phyloP scores from a whole-genome alignment of 129 eudicot genomes.

The Escallonia rubra region DNA sequence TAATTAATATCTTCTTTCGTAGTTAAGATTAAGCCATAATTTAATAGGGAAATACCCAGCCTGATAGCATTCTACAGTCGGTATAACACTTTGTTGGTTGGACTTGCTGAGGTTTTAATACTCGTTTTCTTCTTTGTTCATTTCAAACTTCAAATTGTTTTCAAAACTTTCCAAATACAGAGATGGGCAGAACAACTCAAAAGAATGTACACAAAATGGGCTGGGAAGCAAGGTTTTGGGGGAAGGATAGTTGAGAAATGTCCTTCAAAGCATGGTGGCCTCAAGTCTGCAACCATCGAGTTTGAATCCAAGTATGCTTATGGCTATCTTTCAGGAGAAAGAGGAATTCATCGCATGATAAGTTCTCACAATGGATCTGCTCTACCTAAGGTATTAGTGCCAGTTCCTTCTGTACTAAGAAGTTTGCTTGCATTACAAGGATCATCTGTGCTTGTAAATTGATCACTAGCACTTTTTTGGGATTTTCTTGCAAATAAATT shows the following conservation, averaged over 20 bases:
- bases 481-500: too few species aligned
- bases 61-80: too few species aligned
- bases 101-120: background rate
- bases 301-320: conserved; percentile 75
- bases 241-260: conserved; percentile 76
- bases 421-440: too few species aligned
- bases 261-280: conserved; percentile 41
- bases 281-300: conserved; percentile 60
- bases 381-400: conserved; percentile 41
- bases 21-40: too few species aligned
- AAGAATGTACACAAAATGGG: conserved; percentile 91
- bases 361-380: conserved; percentile 26
- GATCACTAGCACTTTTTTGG: too few species aligned
- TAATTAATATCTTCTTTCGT: too few species aligned
- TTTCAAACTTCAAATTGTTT: background rate
- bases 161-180: conserved; percentile 30
- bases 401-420: background rate
- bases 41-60: too few species aligned
- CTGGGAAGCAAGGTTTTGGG: conserved; percentile 62
- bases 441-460: too few species aligned
- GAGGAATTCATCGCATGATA: conserved; percentile 68
- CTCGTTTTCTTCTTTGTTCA: background rate
- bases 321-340: conserved; percentile 85
- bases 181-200: conserved; percentile 72
- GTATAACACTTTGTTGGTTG: too few species aligned